Evolutionary conservation across 192 early-diverging fungal genomes (phyloP).

Genomic region (Hyaloraphidium curvatum): DNA sequence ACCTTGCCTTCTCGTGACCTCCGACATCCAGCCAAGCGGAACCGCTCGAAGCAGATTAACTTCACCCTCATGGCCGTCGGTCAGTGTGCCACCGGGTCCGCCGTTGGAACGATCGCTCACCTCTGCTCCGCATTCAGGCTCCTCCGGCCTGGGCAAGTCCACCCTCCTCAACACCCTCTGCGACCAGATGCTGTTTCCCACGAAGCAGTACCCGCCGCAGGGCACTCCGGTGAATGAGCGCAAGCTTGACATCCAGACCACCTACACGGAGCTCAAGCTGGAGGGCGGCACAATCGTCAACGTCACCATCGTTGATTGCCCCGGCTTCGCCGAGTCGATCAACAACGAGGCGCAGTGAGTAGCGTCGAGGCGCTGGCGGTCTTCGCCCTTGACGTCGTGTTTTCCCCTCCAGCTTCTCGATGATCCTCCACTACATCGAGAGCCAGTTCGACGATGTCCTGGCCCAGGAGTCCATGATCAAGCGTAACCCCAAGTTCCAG

Average conservation of each 20-base stretch:
- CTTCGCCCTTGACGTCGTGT: neutral
- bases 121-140: slow-evolving; percentile 10
- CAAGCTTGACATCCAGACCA: slow-evolving; percentile 28
- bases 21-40: too few relatives aligned
- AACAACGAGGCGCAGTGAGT: slow-evolving; percentile 40
- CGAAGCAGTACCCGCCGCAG: slow-evolving; percentile 5
- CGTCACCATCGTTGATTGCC: slow-evolving; percentile 93
- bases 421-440: slow-evolving; percentile 89
- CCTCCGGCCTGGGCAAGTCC: slow-evolving; percentile 34
- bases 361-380: neutral
- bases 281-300: slow-evolving; percentile 94
- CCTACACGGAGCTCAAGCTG: slow-evolving; percentile 77
- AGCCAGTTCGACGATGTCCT: slow-evolving; percentile 87
- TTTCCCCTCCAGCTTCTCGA: slow-evolving; percentile 46
- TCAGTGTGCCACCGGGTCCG: slow-evolving; percentile 17
- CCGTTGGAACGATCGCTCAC: slow-evolving; percentile 12
- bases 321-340: slow-evolving; percentile 60
- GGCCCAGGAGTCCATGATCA: slow-evolving; percentile 74
- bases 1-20: too few relatives aligned
- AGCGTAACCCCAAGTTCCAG: slow-evolving; percentile 70
- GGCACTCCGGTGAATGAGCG: slow-evolving; percentile 12
- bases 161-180: slow-evolving; percentile 46
- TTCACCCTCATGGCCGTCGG: slow-evolving; percentile 43
- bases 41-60: slow-evolving; percentile 85
- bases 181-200: slow-evolving; percentile 13